Evolutionary conservation across 176 grass and related monocot species (phyloP).

Genomic region (Aegilops sharonensis): DNA sequence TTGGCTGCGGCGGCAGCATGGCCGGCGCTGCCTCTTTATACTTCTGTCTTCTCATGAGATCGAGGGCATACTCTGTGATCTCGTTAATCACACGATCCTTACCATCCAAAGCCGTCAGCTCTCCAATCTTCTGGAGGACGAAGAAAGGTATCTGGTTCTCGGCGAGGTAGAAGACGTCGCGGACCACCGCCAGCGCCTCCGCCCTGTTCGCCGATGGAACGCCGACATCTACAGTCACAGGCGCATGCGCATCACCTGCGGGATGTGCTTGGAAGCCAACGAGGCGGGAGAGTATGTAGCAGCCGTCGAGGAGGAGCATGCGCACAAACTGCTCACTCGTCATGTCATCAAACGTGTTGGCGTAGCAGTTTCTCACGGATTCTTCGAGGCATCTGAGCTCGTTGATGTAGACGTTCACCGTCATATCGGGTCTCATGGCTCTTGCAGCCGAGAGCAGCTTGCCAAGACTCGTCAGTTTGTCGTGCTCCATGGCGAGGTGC

Average conservation of each 20-base stretch:
- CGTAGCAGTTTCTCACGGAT: not conserved
- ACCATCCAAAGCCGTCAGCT: not conserved
- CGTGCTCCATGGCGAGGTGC: not conserved
- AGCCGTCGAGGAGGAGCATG: slow-evolving; percentile 36
- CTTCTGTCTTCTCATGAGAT: not conserved
- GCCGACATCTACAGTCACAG: not conserved
- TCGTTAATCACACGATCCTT: not conserved
- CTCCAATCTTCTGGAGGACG: not conserved
- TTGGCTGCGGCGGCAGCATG: not conserved
- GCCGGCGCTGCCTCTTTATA: not conserved
- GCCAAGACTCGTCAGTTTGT: not conserved
- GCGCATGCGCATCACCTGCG: not conserved
- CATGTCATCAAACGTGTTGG: not conserved
- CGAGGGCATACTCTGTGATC: not conserved
- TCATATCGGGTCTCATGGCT: too few species aligned
- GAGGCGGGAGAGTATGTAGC: not conserved
- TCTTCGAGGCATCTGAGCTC: not conserved
- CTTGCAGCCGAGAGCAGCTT: not conserved
- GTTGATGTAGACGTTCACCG: not conserved
- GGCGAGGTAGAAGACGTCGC: slow-evolving; percentile 16
- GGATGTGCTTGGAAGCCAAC: not conserved
- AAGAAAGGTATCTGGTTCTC: slow-evolving; percentile 44
- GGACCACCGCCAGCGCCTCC: not conserved
- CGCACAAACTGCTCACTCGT: not conserved
- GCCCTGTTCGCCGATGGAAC: not conserved